phyloP scores from a whole-genome alignment of 352 stramenopile genomes.

The Pythium angustatum region DNA sequence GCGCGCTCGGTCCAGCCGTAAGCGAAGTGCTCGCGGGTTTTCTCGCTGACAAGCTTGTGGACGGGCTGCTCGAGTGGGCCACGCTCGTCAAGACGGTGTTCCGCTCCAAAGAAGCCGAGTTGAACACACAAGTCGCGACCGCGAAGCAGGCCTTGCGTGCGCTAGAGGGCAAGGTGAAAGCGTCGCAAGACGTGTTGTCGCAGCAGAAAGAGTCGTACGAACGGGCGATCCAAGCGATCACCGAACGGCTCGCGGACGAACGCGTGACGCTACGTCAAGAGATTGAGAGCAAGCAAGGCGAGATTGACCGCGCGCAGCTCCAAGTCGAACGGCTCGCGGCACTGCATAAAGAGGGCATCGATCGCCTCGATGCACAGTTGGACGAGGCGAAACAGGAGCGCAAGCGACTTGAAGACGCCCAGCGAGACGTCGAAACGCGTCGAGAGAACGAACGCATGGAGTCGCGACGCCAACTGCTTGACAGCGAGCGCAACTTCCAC shows the following conservation, averaged over 20 bases:
- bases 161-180: slow-evolving; percentile 60
- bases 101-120: slow-evolving; percentile 41
- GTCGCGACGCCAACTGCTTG: slow-evolving; percentile 53
- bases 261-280: slow-evolving; percentile 44
- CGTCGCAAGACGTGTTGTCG: slow-evolving; percentile 51
- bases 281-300: slow-evolving; percentile 58
- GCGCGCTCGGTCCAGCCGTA: slow-evolving; percentile 34
- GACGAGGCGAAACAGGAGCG: slow-evolving; percentile 61
- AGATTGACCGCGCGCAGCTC: slow-evolving; percentile 54
- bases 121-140: slow-evolving; percentile 39
- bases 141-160: slow-evolving; percentile 49
- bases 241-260: slow-evolving; percentile 54
- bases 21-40: slow-evolving; percentile 43
- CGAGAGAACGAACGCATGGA: slow-evolving; percentile 51
- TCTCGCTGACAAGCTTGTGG: slow-evolving; percentile 49
- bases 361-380: slow-evolving; percentile 51
- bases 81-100: slow-evolving; percentile 50
- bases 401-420: slow-evolving; percentile 40
- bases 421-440: slow-evolving; percentile 41
- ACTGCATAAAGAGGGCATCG: slow-evolving; percentile 64
- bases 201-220: slow-evolving; percentile 72
- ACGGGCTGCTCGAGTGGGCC: slow-evolving; percentile 61
- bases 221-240: slow-evolving; percentile 52
- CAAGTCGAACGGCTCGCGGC: slow-evolving; percentile 56
- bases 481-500: slow-evolving; percentile 67